These are phyloP conservation scores for Cinchona pubescens DNA, from an alignment of 257 asterid species.

Conservation along the genomic window DNA sequence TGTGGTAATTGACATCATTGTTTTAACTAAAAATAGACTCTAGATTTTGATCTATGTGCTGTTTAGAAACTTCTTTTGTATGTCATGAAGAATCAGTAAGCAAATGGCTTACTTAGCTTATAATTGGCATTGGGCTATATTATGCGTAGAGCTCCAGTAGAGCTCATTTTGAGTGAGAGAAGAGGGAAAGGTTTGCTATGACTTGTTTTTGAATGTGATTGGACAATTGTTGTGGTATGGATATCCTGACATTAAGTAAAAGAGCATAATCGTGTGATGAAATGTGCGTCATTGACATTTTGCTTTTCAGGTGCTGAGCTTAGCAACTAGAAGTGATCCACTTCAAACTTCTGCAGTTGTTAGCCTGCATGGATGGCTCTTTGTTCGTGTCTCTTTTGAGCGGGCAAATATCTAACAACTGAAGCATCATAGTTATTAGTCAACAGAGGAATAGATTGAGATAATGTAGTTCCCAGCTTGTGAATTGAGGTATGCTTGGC, in stretches of 20 bases:
- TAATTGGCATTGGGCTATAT: not conserved
- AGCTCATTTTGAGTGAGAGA: not conserved
- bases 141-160: not conserved
- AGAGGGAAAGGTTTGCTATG: not conserved
- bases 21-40: not conserved
- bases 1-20: not conserved
- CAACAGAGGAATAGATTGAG: not conserved
- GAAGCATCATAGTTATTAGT: not conserved
- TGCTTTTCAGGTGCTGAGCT: constrained; percentile 57
- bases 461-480: constrained; percentile 5
- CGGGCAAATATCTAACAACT: constrained; percentile 33
- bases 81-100: not conserved
- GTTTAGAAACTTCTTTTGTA: not conserved
- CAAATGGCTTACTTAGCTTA: too few species aligned
- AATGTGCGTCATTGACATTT: not conserved
- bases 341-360: constrained; percentile 88
- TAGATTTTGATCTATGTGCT: not conserved
- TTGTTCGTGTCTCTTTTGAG: constrained; percentile 87
- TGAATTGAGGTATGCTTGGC: constrained; percentile 7
- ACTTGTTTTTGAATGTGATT: not conserved
- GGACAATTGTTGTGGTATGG: not conserved
- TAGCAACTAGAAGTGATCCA: constrained; percentile 83
- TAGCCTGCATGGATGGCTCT: constrained; percentile 83
- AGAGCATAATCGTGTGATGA: not conserved
- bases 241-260: not conserved